A percentile compares a stretch with the other conserved stretches of the same genome.
phyloP scores from a whole-genome alignment of 345 rosid species.

The Chamaenerion angustifolium region DNA sequence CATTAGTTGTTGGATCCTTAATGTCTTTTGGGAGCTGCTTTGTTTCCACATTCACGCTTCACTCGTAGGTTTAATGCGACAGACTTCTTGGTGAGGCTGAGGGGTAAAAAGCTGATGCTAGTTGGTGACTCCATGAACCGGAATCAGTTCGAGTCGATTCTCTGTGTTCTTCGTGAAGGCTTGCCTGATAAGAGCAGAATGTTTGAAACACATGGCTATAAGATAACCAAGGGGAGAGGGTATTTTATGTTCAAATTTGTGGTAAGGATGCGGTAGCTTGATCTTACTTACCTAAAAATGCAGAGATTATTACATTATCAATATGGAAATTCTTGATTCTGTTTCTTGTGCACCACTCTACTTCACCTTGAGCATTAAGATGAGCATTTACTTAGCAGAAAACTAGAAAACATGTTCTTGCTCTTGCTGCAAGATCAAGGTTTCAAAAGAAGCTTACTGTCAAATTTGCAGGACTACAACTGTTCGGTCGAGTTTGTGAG shows the following conservation, averaged over 20 bases:
- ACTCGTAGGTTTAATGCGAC: constrained; percentile 81
- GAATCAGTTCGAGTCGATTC: constrained; percentile 78
- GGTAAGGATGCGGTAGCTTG: constrained; percentile 23
- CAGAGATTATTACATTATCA: no score
- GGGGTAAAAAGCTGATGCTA: constrained; percentile 74
- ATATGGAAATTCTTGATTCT: no score
- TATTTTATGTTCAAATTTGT: constrained; percentile 55
- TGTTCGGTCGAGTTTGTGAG: constrained; percentile 81
- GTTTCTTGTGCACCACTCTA: no score
- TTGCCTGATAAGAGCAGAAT: constrained; percentile 51
- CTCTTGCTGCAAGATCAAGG: no score
- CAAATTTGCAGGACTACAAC: constrained; percentile 50
- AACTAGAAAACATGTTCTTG: no score
- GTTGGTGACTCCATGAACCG: constrained; percentile 97
- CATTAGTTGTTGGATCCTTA: background rate
- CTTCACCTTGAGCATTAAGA: no score
- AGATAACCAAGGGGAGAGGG: constrained; percentile 83
- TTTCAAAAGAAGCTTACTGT: constrained; percentile 1
- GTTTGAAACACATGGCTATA: constrained; percentile 67
- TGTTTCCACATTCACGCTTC: constrained; percentile 22
- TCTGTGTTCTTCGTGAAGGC: constrained; percentile 80
- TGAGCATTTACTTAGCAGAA: no score
- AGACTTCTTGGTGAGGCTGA: constrained; percentile 72
- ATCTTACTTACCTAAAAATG: background rate
- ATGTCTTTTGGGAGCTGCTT: constrained; percentile 6